These are phyloP conservation scores for Sphaerulina vaccinii DNA, from an alignment of 2,329 filamentous ascomycete species.

Conservation along the genomic window DNA sequence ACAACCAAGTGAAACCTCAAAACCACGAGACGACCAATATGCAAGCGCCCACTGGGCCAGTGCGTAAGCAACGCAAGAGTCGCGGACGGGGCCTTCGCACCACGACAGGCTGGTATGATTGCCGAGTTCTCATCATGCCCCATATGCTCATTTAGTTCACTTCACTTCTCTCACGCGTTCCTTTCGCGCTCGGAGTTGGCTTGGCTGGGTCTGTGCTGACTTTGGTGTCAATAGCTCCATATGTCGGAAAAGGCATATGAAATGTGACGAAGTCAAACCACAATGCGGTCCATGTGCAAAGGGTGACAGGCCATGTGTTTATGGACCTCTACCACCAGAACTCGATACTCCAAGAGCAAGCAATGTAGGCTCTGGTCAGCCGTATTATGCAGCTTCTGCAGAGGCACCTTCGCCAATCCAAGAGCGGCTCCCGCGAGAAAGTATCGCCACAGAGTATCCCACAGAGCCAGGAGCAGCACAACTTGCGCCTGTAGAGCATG, in stretches of 20 bases:
- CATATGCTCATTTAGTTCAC: not conserved
- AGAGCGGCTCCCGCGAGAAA: not conserved
- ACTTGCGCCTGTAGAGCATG: no score
- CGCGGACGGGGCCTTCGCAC: constrained; percentile 33
- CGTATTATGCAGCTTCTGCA: constrained; percentile 1
- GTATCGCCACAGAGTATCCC: constrained; percentile 3
- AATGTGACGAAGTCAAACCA: constrained; percentile 52
- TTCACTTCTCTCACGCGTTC: no score
- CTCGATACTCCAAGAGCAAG: not conserved
- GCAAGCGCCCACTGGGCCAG: not conserved
- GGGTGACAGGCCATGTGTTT: constrained; percentile 45
- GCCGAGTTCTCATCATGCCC: not conserved
- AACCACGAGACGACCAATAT: no score
- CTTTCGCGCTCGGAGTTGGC: no score
- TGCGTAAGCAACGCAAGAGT: constrained; percentile 33
- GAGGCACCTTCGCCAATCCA: not conserved
- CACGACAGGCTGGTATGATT: constrained; percentile 24
- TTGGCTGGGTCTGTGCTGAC: not conserved
- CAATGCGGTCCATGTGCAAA: constrained; percentile 47
- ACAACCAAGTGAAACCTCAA: no score
- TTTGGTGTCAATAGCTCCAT: constrained; percentile 12
- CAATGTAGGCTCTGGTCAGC: not conserved
- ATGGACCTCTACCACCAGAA: constrained; percentile 27
- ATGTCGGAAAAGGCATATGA: constrained; percentile 46
- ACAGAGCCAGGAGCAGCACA: not conserved